Percentiles rank a stretch among this genome's conserved stretches.
phyloP scores from a whole-genome alignment of 176 grass and related monocot species.

The Carex scoparia region DNA sequence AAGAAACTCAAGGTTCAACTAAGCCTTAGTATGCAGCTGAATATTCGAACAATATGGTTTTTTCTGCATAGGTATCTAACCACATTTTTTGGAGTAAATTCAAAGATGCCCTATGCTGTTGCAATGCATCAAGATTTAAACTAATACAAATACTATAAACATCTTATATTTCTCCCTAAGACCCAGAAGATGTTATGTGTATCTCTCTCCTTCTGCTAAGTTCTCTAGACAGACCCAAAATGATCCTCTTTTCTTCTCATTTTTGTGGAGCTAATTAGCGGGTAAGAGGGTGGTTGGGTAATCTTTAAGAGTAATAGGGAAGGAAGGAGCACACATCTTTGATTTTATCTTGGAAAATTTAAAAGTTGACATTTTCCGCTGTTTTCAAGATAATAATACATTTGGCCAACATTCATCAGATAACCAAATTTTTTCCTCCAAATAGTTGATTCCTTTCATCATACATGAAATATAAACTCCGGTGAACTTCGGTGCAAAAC shows the following conservation, averaged over 20 bases:
- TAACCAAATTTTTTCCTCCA: background rate
- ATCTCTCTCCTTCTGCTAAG: background rate
- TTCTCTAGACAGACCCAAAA: background rate
- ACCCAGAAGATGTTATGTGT: background rate
- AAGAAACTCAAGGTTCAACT: background rate
- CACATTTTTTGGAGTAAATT: background rate
- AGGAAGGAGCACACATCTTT: background rate
- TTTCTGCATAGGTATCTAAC: background rate
- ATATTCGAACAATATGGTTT: background rate
- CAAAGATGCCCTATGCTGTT: background rate
- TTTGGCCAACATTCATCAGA: background rate
- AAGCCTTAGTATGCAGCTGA: background rate
- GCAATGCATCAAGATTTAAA: background rate
- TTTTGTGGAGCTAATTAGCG: background rate
- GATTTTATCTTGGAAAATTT: background rate
- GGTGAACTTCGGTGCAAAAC: constrained; percentile 20
- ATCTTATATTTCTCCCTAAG: background rate
- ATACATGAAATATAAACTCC: background rate
- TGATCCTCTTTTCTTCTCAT: background rate
- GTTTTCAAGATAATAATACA: background rate
- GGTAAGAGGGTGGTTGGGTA: background rate
- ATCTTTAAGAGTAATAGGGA: background rate
- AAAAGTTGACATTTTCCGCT: background rate
- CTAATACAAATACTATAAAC: background rate
- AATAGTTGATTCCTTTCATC: background rate